These are phyloP conservation scores for Elongisporangium undulatum DNA, from an alignment of 352 stramenopile species.

Conservation along the genomic window DNA sequence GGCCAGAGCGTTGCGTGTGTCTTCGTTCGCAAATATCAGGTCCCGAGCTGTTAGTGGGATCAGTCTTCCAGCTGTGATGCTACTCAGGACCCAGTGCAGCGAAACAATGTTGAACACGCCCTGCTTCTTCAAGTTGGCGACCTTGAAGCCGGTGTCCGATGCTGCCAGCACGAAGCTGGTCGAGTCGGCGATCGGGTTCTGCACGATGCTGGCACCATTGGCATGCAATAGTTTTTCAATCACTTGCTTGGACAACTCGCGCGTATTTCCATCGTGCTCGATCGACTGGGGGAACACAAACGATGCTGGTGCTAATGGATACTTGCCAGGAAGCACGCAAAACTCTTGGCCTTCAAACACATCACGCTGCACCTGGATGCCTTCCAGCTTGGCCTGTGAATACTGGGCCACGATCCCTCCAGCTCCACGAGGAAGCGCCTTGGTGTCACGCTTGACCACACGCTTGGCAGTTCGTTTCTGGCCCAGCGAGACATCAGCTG, in stretches of 20 bases:
- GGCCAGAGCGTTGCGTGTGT: constrained; percentile 40
- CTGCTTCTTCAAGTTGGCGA: constrained; percentile 78
- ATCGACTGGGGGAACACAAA: constrained; percentile 2
- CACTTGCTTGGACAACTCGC: constrained; percentile 49
- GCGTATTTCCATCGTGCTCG: constrained; percentile 15
- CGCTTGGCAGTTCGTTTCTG: constrained; percentile 57
- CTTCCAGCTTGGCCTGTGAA: constrained; percentile 53
- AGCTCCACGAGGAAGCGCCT: constrained; percentile 8
- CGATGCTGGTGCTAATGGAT: constrained; percentile 17
- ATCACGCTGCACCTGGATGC: constrained; percentile 44
- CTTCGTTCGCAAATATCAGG: constrained; percentile 68
- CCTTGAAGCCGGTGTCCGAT: constrained; percentile 64
- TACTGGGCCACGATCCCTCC: constrained; percentile 54
- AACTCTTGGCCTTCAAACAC: constrained; percentile 72
- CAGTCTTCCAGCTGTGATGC: constrained; percentile 27
- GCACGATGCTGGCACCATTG: constrained; percentile 60
- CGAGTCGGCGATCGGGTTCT: constrained; percentile 66
- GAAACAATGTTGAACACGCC: constrained; percentile 71
- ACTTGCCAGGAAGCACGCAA: constrained; percentile 79
- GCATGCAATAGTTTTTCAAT: constrained; percentile 75
- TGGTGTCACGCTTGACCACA: constrained; percentile 24
- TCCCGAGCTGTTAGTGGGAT: constrained; percentile 43
- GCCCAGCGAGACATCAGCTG: constrained; percentile 61
- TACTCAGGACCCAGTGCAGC: constrained; percentile 54
- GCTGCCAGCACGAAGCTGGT: constrained; percentile 68